phyloP scores from a whole-genome alignment of 495 filamentous ascomycete genomes.

The Penicillium fimorum region DNA sequence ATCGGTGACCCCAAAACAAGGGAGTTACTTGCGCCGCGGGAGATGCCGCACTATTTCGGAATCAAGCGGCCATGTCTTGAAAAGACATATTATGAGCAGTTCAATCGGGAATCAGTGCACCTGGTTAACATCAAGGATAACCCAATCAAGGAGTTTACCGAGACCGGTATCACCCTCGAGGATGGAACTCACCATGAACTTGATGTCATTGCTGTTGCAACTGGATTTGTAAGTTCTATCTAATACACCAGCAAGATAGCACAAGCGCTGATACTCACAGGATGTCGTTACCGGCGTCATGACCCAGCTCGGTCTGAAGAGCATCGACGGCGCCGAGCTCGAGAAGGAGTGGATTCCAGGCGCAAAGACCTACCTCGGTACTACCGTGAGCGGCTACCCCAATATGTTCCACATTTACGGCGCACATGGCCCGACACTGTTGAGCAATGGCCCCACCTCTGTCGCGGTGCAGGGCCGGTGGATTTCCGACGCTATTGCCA shows the following conservation, averaged over 20 bases:
- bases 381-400: constrained; percentile 46
- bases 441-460: constrained; percentile 51
- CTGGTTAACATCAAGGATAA: constrained; percentile 51
- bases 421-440: constrained; percentile 47
- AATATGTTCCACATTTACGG: constrained; percentile 55
- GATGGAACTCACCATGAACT: constrained; percentile 44
- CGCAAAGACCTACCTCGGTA: constrained; percentile 49
- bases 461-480: constrained; percentile 51
- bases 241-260: not conserved
- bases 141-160: constrained; percentile 45
- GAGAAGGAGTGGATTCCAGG: constrained; percentile 48
- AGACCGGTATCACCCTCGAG: constrained; percentile 41
- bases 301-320: constrained; percentile 48
- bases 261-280: constrained; percentile 16
- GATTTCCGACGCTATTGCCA: constrained; percentile 46
- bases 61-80: constrained; percentile 58
- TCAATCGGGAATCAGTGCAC: constrained; percentile 57
- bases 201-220: constrained; percentile 53
- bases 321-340: constrained; percentile 40
- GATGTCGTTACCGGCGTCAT: constrained; percentile 49
- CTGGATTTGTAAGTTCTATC: constrained; percentile 39
- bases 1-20: constrained; percentile 47
- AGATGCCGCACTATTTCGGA: constrained; percentile 52
- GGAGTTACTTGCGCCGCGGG: constrained; percentile 52
- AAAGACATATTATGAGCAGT: constrained; percentile 54